phyloP scores from a whole-genome alignment of 2,329 filamentous ascomycete species.

The Salinomyces thailandicus region DNA sequence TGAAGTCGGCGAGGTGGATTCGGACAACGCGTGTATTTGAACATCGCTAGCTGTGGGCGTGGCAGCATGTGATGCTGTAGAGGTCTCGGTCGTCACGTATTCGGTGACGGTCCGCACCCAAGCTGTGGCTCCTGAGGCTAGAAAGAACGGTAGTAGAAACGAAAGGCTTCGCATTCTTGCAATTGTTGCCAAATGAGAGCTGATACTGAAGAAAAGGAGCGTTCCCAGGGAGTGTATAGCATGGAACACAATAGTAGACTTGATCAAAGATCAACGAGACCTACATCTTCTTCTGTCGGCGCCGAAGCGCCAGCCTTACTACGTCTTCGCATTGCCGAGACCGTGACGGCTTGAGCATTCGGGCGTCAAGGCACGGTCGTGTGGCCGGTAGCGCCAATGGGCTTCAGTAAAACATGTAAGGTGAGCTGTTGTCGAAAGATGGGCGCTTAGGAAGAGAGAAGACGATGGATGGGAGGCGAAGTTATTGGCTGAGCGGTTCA shows the following conservation, averaged over 20 bases:
- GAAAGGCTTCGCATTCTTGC: conserved; percentile 1
- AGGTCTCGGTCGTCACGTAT: conserved; percentile 1
- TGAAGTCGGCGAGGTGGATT: not conserved
- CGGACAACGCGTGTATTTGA: not conserved
- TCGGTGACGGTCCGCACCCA: conserved; percentile 3
- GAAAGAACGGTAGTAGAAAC: not conserved
- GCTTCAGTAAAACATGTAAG: not conserved
- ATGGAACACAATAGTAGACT: not conserved
- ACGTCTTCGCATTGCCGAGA: not conserved
- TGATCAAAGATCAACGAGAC: not conserved
- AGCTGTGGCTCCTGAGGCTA: conserved; percentile 2
- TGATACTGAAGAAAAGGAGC: not conserved
- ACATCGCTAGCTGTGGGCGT: not conserved
- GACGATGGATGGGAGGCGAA: not conserved
- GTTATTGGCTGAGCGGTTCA: conserved; percentile 2
- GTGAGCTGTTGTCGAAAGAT: not conserved
- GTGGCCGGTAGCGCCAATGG: conserved; percentile 1
- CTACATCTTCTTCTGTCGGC: not conserved
- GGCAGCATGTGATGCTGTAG: not conserved
- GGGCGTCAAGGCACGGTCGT: not conserved
- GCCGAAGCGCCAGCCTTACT: not conserved
- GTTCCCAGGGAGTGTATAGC: not conserved
- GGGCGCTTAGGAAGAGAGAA: conserved; percentile 1
- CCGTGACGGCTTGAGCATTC: not conserved
- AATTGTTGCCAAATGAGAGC: not conserved